These are phyloP conservation scores for Phytophthora foliorum DNA, from an alignment of 352 stramenopile species.

Conservation along the genomic window DNA sequence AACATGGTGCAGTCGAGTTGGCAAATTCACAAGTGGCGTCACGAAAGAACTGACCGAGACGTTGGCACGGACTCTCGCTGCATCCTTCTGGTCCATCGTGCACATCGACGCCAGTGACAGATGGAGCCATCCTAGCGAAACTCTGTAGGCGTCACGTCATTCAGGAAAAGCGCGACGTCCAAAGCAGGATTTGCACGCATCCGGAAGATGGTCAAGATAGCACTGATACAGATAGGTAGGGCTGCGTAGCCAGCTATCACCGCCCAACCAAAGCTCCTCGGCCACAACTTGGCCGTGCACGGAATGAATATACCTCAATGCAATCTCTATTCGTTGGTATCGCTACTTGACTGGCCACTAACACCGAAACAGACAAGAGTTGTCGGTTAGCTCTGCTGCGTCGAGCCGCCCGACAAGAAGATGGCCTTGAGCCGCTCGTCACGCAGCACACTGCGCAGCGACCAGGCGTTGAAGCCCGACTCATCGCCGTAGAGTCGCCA, in stretches of 20 bases:
- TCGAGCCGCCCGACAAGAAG: conserved; percentile 21
- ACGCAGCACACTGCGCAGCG: conserved; percentile 66
- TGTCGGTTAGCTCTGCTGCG: conserved; percentile 16
- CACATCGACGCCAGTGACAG: conserved; percentile 11
- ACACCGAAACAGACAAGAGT: conserved; percentile 1
- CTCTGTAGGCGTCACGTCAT: conserved; percentile 21
- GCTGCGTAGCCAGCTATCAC: conserved; percentile 7
- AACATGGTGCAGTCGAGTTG: conserved; percentile 18
- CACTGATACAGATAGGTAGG: conserved; percentile 15
- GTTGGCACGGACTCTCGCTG: background rate
- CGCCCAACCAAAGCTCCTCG: background rate
- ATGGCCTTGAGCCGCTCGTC: conserved; percentile 45
- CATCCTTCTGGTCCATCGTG: conserved; percentile 26
- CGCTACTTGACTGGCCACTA: background rate
- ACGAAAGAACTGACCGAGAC: too few species aligned
- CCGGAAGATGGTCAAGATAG: background rate
- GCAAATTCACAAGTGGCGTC: conserved; percentile 28
- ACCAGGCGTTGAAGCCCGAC: conserved; percentile 68
- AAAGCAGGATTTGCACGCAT: conserved; percentile 6
- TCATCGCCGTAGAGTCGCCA: conserved; percentile 75
- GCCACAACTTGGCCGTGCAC: background rate
- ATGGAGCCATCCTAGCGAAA: conserved; percentile 18
- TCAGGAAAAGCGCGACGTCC: conserved; percentile 6
- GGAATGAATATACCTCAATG: background rate
- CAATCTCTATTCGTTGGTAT: conserved; percentile 24